A percentile compares a stretch with the other conserved stretches of the same genome.
Conservation (phyloP, 2,329 filamentous ascomycete species). For the Onygenales sp. region DNA sequence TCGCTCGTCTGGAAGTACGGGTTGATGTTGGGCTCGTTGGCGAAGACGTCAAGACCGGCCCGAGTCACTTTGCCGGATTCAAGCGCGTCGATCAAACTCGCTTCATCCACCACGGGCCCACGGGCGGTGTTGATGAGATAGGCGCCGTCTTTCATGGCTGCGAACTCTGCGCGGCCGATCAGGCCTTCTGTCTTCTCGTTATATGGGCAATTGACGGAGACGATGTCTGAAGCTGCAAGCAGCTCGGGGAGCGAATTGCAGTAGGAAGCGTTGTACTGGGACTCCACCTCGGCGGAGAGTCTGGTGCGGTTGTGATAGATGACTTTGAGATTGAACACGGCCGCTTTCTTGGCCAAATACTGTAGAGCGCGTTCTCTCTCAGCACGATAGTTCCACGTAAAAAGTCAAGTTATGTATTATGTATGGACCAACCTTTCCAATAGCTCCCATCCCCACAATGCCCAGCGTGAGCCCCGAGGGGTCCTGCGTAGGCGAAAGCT, state of each 20-base stretch:
- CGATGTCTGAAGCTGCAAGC: conserved; percentile 30
- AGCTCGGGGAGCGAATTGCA: conserved; percentile 30
- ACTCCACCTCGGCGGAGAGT: conserved; percentile 26
- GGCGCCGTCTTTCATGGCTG: conserved; percentile 38
- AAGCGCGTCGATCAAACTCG: conserved; percentile 38
- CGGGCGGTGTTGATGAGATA: conserved; percentile 45
- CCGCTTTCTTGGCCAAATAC: conserved; percentile 31
- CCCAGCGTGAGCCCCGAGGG: conserved; percentile 38
- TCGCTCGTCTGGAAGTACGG: conserved; percentile 33
- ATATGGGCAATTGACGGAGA: conserved; percentile 42
- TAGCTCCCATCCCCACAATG: conserved; percentile 41
- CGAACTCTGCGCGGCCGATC: conserved; percentile 32
- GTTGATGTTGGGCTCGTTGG: conserved; percentile 35
- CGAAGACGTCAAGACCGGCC: conserved; percentile 42
- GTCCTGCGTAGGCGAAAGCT: conserved; percentile 29
- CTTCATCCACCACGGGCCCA: conserved; percentile 41
- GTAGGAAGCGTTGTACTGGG: conserved; percentile 26
- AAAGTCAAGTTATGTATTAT: not conserved
- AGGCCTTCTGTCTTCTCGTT: conserved; percentile 31
- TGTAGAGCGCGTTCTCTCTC: conserved; percentile 1
- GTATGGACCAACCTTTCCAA: conserved; percentile 29
- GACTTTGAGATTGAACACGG: conserved; percentile 36
- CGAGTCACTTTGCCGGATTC: conserved; percentile 37
- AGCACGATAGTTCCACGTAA: no score
- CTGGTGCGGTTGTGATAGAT: conserved; percentile 35